phyloP scores from a whole-genome alignment of 139 green algal genomes.

The Chlamydomonas sp. region DNA sequence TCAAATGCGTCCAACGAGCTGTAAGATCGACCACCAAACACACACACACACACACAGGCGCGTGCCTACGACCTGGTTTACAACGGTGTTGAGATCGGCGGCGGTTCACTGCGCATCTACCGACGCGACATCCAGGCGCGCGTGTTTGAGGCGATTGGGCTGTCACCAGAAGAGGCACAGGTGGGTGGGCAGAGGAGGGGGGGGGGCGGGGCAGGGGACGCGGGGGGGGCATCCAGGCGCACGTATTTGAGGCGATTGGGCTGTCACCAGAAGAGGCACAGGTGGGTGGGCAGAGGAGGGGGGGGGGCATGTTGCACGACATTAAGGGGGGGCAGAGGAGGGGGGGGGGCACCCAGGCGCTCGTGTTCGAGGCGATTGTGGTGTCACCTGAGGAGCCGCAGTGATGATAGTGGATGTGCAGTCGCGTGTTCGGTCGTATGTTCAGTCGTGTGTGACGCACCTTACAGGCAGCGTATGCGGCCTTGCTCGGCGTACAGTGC shows the following conservation, averaged over 20 bases:
- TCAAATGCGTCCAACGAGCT: no score
- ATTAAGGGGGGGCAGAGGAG: not conserved
- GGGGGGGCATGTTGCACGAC: not conserved
- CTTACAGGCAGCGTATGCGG: no score
- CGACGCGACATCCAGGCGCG: slow-evolving; percentile 79
- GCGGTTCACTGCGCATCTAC: slow-evolving; percentile 89
- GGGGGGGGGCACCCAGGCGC: slow-evolving; percentile 1
- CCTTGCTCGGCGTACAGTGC: no score
- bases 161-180: slow-evolving; percentile 67
- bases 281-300: not conserved
- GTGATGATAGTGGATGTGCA: no score
- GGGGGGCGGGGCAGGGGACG: no score
- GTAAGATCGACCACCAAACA: no score
- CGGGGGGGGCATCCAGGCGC: no score
- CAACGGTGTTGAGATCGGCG: slow-evolving; percentile 95
- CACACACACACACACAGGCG: slow-evolving; percentile 50
- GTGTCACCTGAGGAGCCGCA: no score
- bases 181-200: not conserved
- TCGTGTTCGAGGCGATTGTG: no score
- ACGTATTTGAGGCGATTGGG: slow-evolving; percentile 86
- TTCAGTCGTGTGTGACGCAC: no score
- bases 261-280: slow-evolving; percentile 67
- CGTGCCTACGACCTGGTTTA: slow-evolving; percentile 97
- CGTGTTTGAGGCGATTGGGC: slow-evolving; percentile 86
- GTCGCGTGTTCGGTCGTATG: no score